These are phyloP conservation scores for Triticum timopheevii DNA, from an alignment of 176 grass and related monocot genomes.

Conservation along the genomic window DNA sequence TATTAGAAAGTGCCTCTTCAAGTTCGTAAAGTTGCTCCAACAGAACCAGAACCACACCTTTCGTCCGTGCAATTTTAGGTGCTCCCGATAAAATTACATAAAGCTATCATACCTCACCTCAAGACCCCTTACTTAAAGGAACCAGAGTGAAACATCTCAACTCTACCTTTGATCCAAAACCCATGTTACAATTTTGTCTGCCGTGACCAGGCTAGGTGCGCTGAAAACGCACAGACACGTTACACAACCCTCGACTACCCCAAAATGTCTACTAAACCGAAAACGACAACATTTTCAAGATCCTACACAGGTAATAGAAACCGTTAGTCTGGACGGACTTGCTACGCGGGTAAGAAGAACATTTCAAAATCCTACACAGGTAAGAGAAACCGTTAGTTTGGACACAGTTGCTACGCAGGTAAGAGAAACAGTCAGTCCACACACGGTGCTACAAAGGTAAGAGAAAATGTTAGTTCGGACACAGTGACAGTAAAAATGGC, in stretches of 20 bases:
- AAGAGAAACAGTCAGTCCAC: neutral
- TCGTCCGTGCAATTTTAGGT: constrained; percentile 31
- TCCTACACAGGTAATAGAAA: constrained; percentile 38
- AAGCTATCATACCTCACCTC: constrained; percentile 9
- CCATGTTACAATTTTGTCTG: neutral
- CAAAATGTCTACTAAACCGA: neutral
- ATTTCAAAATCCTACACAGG: constrained; percentile 40
- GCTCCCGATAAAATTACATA: constrained; percentile 32
- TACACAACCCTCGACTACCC: constrained; percentile 39
- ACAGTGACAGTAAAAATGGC: neutral
- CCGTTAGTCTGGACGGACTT: neutral
- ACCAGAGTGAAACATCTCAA: neutral
- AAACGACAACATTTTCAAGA: constrained; percentile 22
- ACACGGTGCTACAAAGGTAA: neutral
- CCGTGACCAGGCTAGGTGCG: neutral
- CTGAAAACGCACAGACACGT: neutral
- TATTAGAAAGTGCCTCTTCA: constrained; percentile 44
- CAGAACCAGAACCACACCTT: constrained; percentile 32
- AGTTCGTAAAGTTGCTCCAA: constrained; percentile 41
- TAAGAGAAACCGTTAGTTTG: constrained; percentile 19
- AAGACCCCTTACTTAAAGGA: constrained; percentile 17
- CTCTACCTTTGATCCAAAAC: constrained; percentile 10
- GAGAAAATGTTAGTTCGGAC: neutral
- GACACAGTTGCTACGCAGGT: neutral
- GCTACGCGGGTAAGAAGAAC: constrained; percentile 1